These are phyloP conservation scores for Ascochyta koolunga DNA, from an alignment of 2,329 filamentous ascomycete species.

Conservation along the genomic window DNA sequence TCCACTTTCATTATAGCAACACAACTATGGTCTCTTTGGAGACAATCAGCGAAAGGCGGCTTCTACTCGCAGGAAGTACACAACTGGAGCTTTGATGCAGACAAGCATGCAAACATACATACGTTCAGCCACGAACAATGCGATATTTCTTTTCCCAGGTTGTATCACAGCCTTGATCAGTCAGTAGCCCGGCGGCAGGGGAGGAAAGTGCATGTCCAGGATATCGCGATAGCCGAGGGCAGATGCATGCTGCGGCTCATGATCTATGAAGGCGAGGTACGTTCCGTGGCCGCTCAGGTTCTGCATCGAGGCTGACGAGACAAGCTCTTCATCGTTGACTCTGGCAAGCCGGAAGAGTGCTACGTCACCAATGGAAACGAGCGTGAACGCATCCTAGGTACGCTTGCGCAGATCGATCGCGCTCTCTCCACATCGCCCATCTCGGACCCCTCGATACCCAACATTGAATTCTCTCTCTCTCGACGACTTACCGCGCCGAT, in stretches of 20 bases:
- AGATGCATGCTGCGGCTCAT: slow-evolving; percentile 43
- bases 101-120: slow-evolving; percentile 41
- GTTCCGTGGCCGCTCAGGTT: background rate
- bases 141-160: slow-evolving; percentile 40
- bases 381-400: slow-evolving; percentile 43
- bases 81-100: slow-evolving; percentile 35
- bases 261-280: slow-evolving; percentile 41
- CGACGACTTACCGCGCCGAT: slow-evolving; percentile 41
- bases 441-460: slow-evolving; percentile 37
- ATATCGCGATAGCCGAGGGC: slow-evolving; percentile 37
- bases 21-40: slow-evolving; percentile 39
- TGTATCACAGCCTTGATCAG: slow-evolving; percentile 39
- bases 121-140: slow-evolving; percentile 42
- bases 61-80: slow-evolving; percentile 16
- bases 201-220: slow-evolving; percentile 33
- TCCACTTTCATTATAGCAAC: slow-evolving; percentile 37
- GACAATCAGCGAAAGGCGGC: slow-evolving; percentile 28
- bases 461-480: slow-evolving; percentile 43
- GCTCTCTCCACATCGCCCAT: slow-evolving; percentile 34
- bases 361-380: slow-evolving; percentile 44
- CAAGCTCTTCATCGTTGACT: slow-evolving; percentile 40
- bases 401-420: slow-evolving; percentile 42
- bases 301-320: slow-evolving; percentile 10
- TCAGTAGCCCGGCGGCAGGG: slow-evolving; percentile 32
- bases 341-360: slow-evolving; percentile 40